Base-by-base conservation (phyloP, 1,139 yeast species). In the Entelexis paramagnoliae region DNA sequence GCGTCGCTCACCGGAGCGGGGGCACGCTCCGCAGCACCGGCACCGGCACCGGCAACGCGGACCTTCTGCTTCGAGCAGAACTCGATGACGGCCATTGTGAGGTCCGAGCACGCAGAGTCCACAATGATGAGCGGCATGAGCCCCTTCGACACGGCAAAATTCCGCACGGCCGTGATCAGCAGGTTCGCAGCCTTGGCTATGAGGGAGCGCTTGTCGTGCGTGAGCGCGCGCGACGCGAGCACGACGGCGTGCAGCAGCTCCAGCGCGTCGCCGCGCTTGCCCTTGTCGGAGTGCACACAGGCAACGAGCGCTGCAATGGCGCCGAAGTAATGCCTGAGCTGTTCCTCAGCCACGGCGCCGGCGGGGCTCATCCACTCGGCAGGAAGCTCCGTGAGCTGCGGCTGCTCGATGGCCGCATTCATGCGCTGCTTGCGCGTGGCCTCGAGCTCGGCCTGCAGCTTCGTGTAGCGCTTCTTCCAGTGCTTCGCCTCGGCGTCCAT, bases 101-200 rank as follows among this genome's bases (percentile, higher is more conserved):
- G 69, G 63, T 88, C 96, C 34, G 86, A 77, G 11, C 87, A 71
- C 0, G 96, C 83, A 26, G 89, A 79, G 66, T 87, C 86, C 38
- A 89, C 73, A 10, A 88, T 76, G 34, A 84, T 71, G 52, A 76
- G 76, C 1, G 97, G 96, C 50, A 87, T 69, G 14, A 85, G 63
- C 9, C 76, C 75, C 6, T 77, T 72, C 56, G 84, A 81, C 7
- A 80, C 70, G 1, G 86, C 80, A 65, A 73, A 85, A 64, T 87
- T 87, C 62, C 96, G 76, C 0, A 94, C 77, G 0, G 91, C 77
- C 4, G 95, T 80, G 48, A 89, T 78, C 1, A 83, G 76, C 68
- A 83, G 88, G 29, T 88, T 80, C 14, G 85, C 77, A 0, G 94
- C 75, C 48, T 83, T 84, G 53, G 86, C 77, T 16, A 83, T 73